These are phyloP conservation scores for Chamaenerion angustifolium DNA, from an alignment of 345 rosid genomes.

Conservation along the genomic window DNA sequence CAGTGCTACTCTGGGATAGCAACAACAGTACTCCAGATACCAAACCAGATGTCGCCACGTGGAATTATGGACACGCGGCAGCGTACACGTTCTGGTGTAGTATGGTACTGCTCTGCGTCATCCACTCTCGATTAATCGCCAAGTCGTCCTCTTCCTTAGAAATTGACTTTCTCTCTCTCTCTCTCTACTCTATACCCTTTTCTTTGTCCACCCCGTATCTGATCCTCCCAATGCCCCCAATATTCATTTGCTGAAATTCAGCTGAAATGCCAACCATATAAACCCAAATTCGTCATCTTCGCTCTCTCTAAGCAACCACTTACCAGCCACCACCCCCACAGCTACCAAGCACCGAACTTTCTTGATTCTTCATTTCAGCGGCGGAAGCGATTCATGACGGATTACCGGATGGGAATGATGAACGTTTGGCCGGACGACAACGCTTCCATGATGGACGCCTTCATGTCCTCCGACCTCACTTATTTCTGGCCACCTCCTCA, in stretches of 20 bases:
- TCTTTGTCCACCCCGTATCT: background rate
- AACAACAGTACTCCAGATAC: too few species aligned
- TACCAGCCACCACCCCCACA: slow-evolving; percentile 1
- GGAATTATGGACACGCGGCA: too few species aligned
- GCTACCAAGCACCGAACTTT: background rate
- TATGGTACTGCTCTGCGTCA: too few species aligned
- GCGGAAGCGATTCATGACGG: slow-evolving; percentile 19
- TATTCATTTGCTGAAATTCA: background rate
- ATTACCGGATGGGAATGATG: slow-evolving; percentile 41
- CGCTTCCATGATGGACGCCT: slow-evolving; percentile 88
- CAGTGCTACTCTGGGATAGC: too few species aligned
- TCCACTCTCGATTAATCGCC: too few species aligned
- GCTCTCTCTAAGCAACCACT: background rate
- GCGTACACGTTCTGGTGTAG: too few species aligned
- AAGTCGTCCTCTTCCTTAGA: too few species aligned
- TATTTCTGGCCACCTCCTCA: slow-evolving; percentile 41
- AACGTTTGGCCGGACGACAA: slow-evolving; percentile 86
- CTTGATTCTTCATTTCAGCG: too few species aligned
- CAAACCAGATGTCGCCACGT: too few species aligned
- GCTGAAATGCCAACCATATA: slow-evolving; percentile 12
- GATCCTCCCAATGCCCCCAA: background rate
- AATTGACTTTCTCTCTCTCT: too few species aligned
- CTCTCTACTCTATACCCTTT: background rate
- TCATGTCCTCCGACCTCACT: slow-evolving; percentile 70
- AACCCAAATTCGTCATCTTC: slow-evolving; percentile 17